These are phyloP conservation scores for Ceratocystis huliohia DNA, from an alignment of 2,329 filamentous ascomycete species.

Conservation along the genomic window DNA sequence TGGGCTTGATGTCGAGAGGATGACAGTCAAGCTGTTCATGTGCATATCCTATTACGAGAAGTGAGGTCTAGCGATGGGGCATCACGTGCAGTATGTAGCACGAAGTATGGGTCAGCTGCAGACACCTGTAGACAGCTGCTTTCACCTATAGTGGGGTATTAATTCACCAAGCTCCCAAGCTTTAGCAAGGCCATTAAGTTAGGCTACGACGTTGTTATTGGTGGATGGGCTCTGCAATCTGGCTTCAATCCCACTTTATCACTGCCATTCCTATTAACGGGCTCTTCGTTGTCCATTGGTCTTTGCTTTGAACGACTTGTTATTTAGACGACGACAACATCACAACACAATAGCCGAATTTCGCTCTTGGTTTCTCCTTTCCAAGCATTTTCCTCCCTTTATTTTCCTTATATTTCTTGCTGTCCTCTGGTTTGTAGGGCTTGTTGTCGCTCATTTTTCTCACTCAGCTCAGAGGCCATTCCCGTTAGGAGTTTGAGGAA, in stretches of 20 bases:
- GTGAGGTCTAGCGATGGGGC: slow-evolving; percentile 9
- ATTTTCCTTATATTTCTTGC: slow-evolving; percentile 13
- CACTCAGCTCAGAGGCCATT: neutral
- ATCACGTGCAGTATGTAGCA: slow-evolving; percentile 11
- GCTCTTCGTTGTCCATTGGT: neutral
- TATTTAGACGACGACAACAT: slow-evolving; percentile 1
- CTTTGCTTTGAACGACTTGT: neutral
- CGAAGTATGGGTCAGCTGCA: neutral
- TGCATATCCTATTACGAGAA: neutral
- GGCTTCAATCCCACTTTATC: slow-evolving; percentile 31
- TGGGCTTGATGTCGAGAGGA: neutral
- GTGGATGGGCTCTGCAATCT: slow-evolving; percentile 31
- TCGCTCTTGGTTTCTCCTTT: neutral
- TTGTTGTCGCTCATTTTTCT: slow-evolving; percentile 6
- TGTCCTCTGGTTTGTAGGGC: slow-evolving; percentile 18
- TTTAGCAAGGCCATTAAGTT: slow-evolving; percentile 6
- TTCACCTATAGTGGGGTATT: neutral
- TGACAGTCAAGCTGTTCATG: neutral
- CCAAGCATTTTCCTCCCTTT: neutral
- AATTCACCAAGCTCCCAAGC: neutral
- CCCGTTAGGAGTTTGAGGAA: neutral
- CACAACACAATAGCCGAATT: neutral
- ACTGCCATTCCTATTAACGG: neutral
- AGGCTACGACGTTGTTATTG: slow-evolving; percentile 7
- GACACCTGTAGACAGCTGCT: neutral